Evolutionary conservation across 305 asterid genomes (phyloP).

Genomic region (Ruellia speciosa): DNA sequence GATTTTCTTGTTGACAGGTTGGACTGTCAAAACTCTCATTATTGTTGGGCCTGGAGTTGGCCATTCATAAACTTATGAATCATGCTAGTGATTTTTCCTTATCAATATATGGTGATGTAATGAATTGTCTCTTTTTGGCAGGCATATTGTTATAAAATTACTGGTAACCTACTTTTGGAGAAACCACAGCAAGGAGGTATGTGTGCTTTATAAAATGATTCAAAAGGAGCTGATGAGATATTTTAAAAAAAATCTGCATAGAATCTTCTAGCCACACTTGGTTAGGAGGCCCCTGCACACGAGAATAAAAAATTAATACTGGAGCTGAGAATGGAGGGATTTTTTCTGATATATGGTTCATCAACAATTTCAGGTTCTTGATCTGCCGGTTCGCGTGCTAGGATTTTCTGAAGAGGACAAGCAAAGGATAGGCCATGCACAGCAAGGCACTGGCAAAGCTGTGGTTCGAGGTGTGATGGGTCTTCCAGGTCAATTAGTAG

Average conservation of each 20-base stretch:
- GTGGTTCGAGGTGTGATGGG: conserved; percentile 94
- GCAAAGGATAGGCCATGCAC: conserved; percentile 80
- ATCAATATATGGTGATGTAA: no score
- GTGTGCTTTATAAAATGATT: background rate
- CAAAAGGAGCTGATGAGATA: no score
- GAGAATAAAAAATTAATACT: background rate
- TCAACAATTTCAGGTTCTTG: conserved; percentile 57
- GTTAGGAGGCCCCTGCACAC: background rate
- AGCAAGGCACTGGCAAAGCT: conserved; percentile 86
- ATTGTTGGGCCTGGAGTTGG: conserved; percentile 2
- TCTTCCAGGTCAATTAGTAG: conserved; percentile 85
- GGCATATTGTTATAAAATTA: conserved; percentile 91
- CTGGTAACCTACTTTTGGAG: conserved; percentile 89
- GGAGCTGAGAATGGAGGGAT: no score
- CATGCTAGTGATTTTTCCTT: background rate
- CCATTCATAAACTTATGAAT: background rate
- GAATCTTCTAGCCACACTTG: background rate
- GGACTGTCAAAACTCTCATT: conserved; percentile 23
- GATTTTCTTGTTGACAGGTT: conserved; percentile 95
- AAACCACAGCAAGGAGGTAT: conserved; percentile 94
- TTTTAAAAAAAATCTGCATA: background rate
- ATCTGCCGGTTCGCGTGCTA: conserved; percentile 89
- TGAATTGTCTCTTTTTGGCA: conserved; percentile 28
- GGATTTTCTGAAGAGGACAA: conserved; percentile 97
- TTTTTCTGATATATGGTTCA: background rate